Conservation (phyloP, 2,329 filamentous ascomycete genomes). For the Purpureocillium takamizusanense region DNA sequence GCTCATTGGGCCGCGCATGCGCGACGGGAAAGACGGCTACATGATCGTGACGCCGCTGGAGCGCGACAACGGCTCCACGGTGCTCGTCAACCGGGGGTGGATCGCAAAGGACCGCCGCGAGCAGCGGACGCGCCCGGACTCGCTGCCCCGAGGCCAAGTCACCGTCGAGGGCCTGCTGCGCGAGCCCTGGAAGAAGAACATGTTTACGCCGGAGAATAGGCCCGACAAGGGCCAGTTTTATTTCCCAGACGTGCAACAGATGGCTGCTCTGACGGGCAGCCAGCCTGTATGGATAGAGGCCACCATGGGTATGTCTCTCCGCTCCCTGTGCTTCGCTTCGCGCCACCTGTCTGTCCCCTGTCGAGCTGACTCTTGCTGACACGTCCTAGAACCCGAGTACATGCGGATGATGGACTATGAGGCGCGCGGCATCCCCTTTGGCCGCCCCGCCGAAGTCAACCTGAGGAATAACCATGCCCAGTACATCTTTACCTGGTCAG, state of each 20-base stretch:
- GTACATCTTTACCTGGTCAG: slow-evolving; percentile 98
- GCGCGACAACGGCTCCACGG: slow-evolving; percentile 56
- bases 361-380: slow-evolving; percentile 5
- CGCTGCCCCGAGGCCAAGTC: slow-evolving; percentile 62
- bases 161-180: slow-evolving; percentile 75
- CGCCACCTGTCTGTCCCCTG: background rate
- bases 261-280: slow-evolving; percentile 74
- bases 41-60: slow-evolving; percentile 89
- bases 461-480: slow-evolving; percentile 94
- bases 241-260: slow-evolving; percentile 87
- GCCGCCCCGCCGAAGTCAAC: slow-evolving; percentile 80
- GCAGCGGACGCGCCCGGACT: slow-evolving; percentile 55
- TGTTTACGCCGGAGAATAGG: slow-evolving; percentile 88
- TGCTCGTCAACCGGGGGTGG: slow-evolving; percentile 89
- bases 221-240: slow-evolving; percentile 83
- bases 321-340: slow-evolving; percentile 1
- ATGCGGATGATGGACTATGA: slow-evolving; percentile 68
- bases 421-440: slow-evolving; percentile 79
- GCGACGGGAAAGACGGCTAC: slow-evolving; percentile 83
- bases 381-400: slow-evolving; percentile 60
- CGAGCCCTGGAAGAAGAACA: slow-evolving; percentile 93
- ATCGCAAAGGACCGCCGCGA: slow-evolving; percentile 66
- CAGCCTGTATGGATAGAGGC: slow-evolving; percentile 93
- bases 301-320: slow-evolving; percentile 64
- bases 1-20: slow-evolving; percentile 83